A percentile compares a stretch with the other conserved stretches of the same genome.
phyloP scores from a whole-genome alignment of 768 basidiomycete genomes.

The Nidularia sp. region DNA sequence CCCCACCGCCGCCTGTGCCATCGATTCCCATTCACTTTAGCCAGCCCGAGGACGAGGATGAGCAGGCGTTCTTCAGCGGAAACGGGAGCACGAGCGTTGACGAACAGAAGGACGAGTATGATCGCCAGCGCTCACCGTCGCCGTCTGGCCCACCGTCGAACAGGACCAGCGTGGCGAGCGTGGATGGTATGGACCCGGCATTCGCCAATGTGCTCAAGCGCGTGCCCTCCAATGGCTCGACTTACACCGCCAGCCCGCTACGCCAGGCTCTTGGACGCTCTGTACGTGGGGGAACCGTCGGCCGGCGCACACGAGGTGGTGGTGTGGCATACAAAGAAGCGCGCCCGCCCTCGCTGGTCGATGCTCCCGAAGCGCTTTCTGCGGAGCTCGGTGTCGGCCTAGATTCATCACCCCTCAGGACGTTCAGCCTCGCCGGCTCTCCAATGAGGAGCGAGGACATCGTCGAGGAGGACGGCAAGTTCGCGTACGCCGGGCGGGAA shows the following conservation, averaged over 20 bases:
- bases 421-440: conserved; percentile 31
- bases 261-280: conserved; percentile 52
- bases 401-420: conserved; percentile 32
- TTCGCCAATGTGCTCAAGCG: conserved; percentile 79
- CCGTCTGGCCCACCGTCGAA: conserved; percentile 46
- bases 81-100: conserved; percentile 13
- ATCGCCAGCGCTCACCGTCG: conserved; percentile 23
- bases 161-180: conserved; percentile 67
- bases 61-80: conserved; percentile 30
- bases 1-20: conserved; percentile 34
- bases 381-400: conserved; percentile 44
- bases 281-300: conserved; percentile 42
- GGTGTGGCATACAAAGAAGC: conserved; percentile 65
- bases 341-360: conserved; percentile 67
- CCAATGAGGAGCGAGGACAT: conserved; percentile 33
- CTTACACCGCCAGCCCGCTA: conserved; percentile 53
- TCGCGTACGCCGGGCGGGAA: conserved; percentile 28
- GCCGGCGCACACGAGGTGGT: conserved; percentile 55
- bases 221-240: conserved; percentile 39
- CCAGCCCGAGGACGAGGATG: conserved; percentile 30
- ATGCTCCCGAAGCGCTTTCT: conserved; percentile 68
- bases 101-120: conserved; percentile 19
- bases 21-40: conserved; percentile 32
- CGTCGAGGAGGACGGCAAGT: conserved; percentile 32
- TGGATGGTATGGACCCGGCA: conserved; percentile 84